Evolutionary conservation across 2,329 filamentous ascomycete genomes (phyloP), one percentile per base, ranked within the genome.

Genomic region (Rutstroemia sp.): DNA sequence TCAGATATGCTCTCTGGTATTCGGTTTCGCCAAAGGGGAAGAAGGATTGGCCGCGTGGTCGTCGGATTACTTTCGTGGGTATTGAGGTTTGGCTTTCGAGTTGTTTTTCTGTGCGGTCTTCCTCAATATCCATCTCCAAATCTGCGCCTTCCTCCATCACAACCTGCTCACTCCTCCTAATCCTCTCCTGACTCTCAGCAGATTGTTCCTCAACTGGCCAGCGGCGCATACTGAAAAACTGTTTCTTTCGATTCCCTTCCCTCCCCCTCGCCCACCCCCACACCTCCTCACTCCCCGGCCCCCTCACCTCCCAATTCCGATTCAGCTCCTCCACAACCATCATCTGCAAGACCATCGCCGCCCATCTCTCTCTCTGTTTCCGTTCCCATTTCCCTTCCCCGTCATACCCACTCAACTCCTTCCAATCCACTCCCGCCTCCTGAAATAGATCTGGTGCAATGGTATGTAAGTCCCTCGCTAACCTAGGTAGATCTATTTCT

Each of bases 11-110:
- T 39, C 60, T 54, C 45, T 68, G 63, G 54, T 60, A 67, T 25
- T 63, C 60, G 5, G 65, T 67, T 52, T 68, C 66, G 21, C 67
- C 67, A 45, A 68, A 67, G 23, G 65, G 65, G 45, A 65, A 67
- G 19, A 57, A 27, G 8, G 48, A 54, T 5, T 19, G 47, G 17
- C 48, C 52, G 12, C 25, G 39, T 4, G 61, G 59, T 45, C 64
- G 58, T 47, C 59, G 53, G n/a, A 23, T 48, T 16, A 19, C 6
- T 34, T 51, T 60, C 50, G 53, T 58, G 4, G 9, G 9, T 5
- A 12, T 45, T 10, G 17, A n/a, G 7, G n/a, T n/a, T 19, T 14
- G 14, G 6, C 4, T 40, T 14, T 17, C 39, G 17, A n/a, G 6
- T 40, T 40, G 4, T 1, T 17, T 17, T 16, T 2, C 39, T 19